A percentile compares a stretch with the other conserved stretches of the same genome.
Conservation (phyloP, 1,139 yeast species). For the Diutina rugosa region DNA sequence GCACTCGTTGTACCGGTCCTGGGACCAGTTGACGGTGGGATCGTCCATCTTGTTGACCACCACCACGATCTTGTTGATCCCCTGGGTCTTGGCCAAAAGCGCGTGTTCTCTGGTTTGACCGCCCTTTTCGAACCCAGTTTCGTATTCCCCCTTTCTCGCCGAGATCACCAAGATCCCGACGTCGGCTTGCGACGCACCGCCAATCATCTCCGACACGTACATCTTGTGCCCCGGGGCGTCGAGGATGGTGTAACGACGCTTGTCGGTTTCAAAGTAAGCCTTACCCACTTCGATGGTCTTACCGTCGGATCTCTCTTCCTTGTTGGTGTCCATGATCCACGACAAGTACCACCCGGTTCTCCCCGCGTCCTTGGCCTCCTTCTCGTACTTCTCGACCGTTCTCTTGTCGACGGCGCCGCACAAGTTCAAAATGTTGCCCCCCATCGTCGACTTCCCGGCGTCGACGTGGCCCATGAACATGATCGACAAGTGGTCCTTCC, state of each 20-base stretch:
- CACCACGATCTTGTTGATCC: slow-evolving; percentile 85
- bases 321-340: slow-evolving; percentile 99
- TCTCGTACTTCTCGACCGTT: slow-evolving; percentile 96
- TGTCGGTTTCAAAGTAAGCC: slow-evolving; percentile 93
- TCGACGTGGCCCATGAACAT: slow-evolving; percentile 99
- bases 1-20: slow-evolving; percentile 95
- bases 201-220: slow-evolving; percentile 98
- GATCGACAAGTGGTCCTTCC: slow-evolving; percentile 91
- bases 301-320: slow-evolving; percentile 97
- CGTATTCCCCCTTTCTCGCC: slow-evolving; percentile 98
- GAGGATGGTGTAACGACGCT: slow-evolving; percentile 91
- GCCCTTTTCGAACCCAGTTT: slow-evolving; percentile 98
- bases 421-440: slow-evolving; percentile 85
- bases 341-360: slow-evolving; percentile 99
- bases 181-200: slow-evolving; percentile 99
- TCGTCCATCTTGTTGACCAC: slow-evolving; percentile 99
- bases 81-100: slow-evolving; percentile 92
- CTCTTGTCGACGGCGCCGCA: slow-evolving; percentile 98
- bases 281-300: slow-evolving; percentile 98
- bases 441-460: slow-evolving; percentile 99
- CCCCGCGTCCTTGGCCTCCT: slow-evolving; percentile 98
- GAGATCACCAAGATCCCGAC: slow-evolving; percentile 93
- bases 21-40: slow-evolving; percentile 90
- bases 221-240: slow-evolving; percentile 99
- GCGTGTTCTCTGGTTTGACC: slow-evolving; percentile 99